phyloP scores from a whole-genome alignment of 495 filamentous ascomycete genomes.

The Penicillium waksmanii region DNA sequence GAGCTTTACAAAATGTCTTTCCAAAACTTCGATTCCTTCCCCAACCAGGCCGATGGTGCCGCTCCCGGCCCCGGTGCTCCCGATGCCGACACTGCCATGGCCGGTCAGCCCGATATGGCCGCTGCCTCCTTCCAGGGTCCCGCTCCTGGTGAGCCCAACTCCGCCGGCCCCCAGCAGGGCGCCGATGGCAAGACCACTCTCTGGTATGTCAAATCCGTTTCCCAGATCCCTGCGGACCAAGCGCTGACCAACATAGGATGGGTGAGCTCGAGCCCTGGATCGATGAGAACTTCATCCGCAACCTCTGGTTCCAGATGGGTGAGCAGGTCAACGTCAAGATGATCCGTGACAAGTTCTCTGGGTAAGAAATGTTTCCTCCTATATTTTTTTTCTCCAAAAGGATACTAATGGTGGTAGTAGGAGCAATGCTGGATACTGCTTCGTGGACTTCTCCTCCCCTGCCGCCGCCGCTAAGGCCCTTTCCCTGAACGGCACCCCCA shows the following conservation, averaged over 20 bases:
- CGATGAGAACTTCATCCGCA: slow-evolving; percentile 97
- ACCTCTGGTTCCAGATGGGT: slow-evolving; percentile 85
- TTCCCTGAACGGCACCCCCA: slow-evolving; percentile 82
- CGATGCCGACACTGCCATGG: slow-evolving; percentile 55
- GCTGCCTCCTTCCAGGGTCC: slow-evolving; percentile 58
- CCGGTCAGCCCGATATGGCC: slow-evolving; percentile 58
- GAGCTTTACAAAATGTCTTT: slow-evolving; percentile 55
- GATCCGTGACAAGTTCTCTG: slow-evolving; percentile 99
- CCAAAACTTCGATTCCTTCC: slow-evolving; percentile 61
- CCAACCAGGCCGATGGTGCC: slow-evolving; percentile 57
- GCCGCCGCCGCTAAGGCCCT: slow-evolving; percentile 91
- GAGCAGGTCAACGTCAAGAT: slow-evolving; percentile 99
- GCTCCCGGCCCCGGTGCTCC: slow-evolving; percentile 58
- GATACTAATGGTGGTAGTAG: slow-evolving; percentile 58
- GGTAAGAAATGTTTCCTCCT: slow-evolving; percentile 61
- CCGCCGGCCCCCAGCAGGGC: slow-evolving; percentile 58
- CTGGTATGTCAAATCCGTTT: slow-evolving; percentile 58
- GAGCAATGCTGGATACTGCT: slow-evolving; percentile 98
- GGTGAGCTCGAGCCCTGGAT: slow-evolving; percentile 99
- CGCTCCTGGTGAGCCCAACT: slow-evolving; percentile 54
- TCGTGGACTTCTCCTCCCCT: slow-evolving; percentile 87
- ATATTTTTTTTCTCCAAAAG: slow-evolving; percentile 8
- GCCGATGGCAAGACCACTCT: slow-evolving; percentile 79
- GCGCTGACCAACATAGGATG: slow-evolving; percentile 69
- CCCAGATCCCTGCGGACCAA: background rate